Conservation (phyloP, 140 eudicot species). For the Oenanthe javanica region DNA sequence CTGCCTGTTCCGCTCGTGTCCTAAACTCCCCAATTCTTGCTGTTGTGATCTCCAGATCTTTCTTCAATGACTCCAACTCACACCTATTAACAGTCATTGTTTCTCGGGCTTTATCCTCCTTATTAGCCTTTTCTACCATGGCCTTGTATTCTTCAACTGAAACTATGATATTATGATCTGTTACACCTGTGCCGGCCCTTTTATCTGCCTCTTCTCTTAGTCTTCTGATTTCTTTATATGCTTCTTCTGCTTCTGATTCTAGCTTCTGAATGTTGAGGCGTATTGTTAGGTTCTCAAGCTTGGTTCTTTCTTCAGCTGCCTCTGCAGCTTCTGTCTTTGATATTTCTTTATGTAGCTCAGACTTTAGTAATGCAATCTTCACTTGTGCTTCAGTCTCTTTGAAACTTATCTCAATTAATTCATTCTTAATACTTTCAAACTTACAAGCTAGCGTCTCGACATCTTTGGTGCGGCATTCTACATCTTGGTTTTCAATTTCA, state of each 20-base stretch:
- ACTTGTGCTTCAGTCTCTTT: slow-evolving; percentile 40
- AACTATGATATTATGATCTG: slow-evolving; percentile 23
- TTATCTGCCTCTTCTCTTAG: slow-evolving; percentile 27
- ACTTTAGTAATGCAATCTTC: slow-evolving; percentile 45
- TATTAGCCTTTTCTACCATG: slow-evolving; percentile 29
- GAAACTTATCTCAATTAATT: slow-evolving; percentile 6
- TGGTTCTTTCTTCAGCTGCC: slow-evolving; percentile 44
- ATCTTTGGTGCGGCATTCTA: slow-evolving; percentile 6
- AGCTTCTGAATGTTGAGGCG: slow-evolving; percentile 47
- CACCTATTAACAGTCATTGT: neutral
- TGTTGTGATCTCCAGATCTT: slow-evolving; percentile 40
- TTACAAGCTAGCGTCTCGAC: slow-evolving; percentile 15
- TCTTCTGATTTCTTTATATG: slow-evolving; percentile 30
- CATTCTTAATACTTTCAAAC: slow-evolving; percentile 15
- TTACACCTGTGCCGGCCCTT: neutral
- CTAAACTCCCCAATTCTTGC: slow-evolving; percentile 50
- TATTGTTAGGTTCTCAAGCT: slow-evolving; percentile 36
- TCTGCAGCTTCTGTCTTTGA: slow-evolving; percentile 46
- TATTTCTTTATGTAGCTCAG: slow-evolving; percentile 49
- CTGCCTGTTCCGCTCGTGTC: slow-evolving; percentile 66
- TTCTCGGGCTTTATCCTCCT: slow-evolving; percentile 13
- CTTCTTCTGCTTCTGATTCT: slow-evolving; percentile 46
- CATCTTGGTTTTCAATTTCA: neutral
- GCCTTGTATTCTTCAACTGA: slow-evolving; percentile 32
- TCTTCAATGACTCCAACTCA: slow-evolving; percentile 35